Evolutionary conservation across 2,329 filamentous ascomycete genomes (phyloP).

Genomic region (Periglandula ipomoeae): DNA sequence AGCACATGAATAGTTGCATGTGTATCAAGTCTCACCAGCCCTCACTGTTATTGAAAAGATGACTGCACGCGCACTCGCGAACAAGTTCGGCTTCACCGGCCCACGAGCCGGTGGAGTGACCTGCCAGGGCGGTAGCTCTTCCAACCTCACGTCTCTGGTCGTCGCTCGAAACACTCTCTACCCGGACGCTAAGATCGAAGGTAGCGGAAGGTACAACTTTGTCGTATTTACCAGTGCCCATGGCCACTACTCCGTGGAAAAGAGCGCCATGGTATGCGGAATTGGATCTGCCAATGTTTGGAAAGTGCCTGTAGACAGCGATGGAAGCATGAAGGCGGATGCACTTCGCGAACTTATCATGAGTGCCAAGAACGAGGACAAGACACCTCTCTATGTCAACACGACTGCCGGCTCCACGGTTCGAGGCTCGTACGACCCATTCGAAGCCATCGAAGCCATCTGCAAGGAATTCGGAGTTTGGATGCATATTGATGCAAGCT

Average conservation of each 20-base stretch:
- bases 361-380: constrained; percentile 54
- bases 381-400: constrained; percentile 89
- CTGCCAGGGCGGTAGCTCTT: constrained; percentile 74
- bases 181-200: constrained; percentile 64
- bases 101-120: constrained; percentile 64
- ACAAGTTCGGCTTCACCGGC: constrained; percentile 66
- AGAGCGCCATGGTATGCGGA: constrained; percentile 85
- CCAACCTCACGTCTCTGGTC: constrained; percentile 77
- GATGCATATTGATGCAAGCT: constrained; percentile 88
- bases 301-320: constrained; percentile 61
- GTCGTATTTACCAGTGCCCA: constrained; percentile 82
- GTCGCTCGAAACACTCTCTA: constrained; percentile 81
- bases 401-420: constrained; percentile 94
- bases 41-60: constrained; percentile 81
- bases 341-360: constrained; percentile 55
- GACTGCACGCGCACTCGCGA: constrained; percentile 63
- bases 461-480: constrained; percentile 68
- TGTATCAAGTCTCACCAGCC: constrained; percentile 88
- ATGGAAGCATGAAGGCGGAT: constrained; percentile 61
- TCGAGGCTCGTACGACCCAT: constrained; percentile 78
- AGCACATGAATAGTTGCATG: constrained; percentile 52
- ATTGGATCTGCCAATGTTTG: constrained; percentile 69
- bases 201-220: constrained; percentile 58
- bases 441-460: constrained; percentile 58
- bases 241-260: constrained; percentile 91